Base-by-base conservation (phyloP, 2,329 filamentous ascomycete genomes). In the Rutstroemia sp. region DNA sequence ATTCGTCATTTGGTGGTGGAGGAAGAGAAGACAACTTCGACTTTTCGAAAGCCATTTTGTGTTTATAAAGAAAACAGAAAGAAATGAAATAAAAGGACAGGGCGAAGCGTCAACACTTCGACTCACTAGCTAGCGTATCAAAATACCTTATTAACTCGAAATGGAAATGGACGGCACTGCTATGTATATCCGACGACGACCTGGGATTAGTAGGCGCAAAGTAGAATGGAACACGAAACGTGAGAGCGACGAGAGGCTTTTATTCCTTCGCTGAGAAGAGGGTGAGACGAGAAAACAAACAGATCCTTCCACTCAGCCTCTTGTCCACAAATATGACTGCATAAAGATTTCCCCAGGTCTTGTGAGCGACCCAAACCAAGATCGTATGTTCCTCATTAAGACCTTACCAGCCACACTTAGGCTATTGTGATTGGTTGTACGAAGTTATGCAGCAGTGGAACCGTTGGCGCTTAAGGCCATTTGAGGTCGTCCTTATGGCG, bases 1-100 rank as follows among this genome's bases (percentile, higher is more conserved):
- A 21, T 34, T 45, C 47, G 12, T 56, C 53, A 51, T 42, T 36
- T 21, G 53, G 53, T 23, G 38, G 53, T 12, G 53, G 38, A 5
- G 17, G 36, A 19, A 51, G 45, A 8, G 38, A 5, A 21, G 27
- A 40, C 40, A 23, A 25, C 36, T 49, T 55, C 4, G 12, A n/a
- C 8, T 27, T 27, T 17, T 19, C 42, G 21, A 54, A 12, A 6
- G 51, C 42, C 51, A 54, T 54, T 39, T 23, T 14, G 25, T 8
- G 10, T 3, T 9, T 17, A 47, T 47, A 46, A 5, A 36, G 21
- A 46, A 6, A 46, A 36, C 36, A 9, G 10, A 25, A 2, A 23
- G n/a, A 8, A 27, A 46, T 10, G 46, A 34, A 16, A 10, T 9
- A 42, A n/a, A 42, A 5, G n/a, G 19, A 42, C 9, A 42, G 8